Conservation (phyloP, 306 rosid species). For the Mimosa bimucronata region DNA sequence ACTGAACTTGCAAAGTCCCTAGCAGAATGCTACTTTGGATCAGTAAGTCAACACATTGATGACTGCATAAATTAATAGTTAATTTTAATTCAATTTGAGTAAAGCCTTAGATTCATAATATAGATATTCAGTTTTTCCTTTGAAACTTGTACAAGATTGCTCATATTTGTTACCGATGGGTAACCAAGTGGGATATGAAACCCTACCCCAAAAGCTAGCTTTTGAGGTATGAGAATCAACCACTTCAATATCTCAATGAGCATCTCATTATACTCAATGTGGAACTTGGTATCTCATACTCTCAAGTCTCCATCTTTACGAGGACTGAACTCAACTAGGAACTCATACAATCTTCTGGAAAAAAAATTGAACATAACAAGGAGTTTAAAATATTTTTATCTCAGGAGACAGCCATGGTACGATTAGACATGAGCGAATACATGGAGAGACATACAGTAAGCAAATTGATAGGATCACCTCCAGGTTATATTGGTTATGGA, state of each 20-base stretch:
- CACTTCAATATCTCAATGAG: too few species aligned
- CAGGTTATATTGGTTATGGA: constrained; percentile 92
- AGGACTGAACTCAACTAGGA: too few species aligned
- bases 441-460: constrained; percentile 96
- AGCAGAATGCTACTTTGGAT: constrained; percentile 82
- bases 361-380: not conserved
- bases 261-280: too few species aligned
- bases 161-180: not conserved
- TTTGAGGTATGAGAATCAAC: too few species aligned
- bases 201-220: too few species aligned
- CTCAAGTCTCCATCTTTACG: too few species aligned
- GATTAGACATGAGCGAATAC: constrained; percentile 95
- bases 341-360: too few species aligned
- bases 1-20: constrained; percentile 80
- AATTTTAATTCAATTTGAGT: too few species aligned
- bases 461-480: constrained; percentile 92
- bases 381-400: constrained; percentile 11
- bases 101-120: not conserved
- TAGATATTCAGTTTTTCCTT: not conserved
- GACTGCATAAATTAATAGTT: not conserved
- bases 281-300: too few species aligned
- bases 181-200: too few species aligned
- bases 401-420: constrained; percentile 82
- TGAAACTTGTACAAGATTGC: not conserved
- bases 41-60: constrained; percentile 52